Evolutionary conservation across 2,329 filamentous ascomycete species (phyloP).

Genomic region (Tetracladium maxilliforme): DNA sequence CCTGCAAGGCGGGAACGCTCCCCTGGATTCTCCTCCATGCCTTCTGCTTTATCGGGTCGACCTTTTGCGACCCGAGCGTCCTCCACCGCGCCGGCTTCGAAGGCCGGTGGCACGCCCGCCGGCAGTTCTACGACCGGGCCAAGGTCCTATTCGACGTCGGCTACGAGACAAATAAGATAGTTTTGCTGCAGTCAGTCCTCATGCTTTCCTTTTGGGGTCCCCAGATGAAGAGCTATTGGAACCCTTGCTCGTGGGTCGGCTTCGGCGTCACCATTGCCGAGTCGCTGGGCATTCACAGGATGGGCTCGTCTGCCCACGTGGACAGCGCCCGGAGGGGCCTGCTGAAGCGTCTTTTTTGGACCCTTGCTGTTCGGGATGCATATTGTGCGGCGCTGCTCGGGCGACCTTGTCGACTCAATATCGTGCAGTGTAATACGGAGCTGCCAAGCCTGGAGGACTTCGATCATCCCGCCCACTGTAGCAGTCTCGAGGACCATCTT

Average conservation of each 20-base stretch:
- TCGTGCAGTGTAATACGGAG: slow-evolving; percentile 3
- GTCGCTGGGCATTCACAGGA: slow-evolving; percentile 3
- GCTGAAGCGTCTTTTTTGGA: slow-evolving; percentile 3
- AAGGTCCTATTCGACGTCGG: slow-evolving; percentile 4
- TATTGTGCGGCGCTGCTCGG: slow-evolving; percentile 3
- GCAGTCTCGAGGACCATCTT: slow-evolving; percentile 2
- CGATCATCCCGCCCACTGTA: too few relatives aligned
- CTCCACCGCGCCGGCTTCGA: slow-evolving; percentile 4
- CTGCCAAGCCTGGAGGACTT: slow-evolving; percentile 1
- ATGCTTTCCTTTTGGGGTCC: slow-evolving; percentile 4
- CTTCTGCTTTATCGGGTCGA: slow-evolving; percentile 4
- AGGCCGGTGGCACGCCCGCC: slow-evolving; percentile 4
- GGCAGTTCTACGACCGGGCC: slow-evolving; percentile 4
- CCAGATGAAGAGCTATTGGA: slow-evolving; percentile 4
- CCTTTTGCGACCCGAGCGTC: slow-evolving; percentile 3
- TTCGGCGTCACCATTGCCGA: slow-evolving; percentile 4
- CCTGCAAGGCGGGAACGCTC: slow-evolving; percentile 3
- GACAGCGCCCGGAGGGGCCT: slow-evolving; percentile 3
- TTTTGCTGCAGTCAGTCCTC: slow-evolving; percentile 3
- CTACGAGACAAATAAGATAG: slow-evolving; percentile 4
- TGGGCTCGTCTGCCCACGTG: slow-evolving; percentile 2
- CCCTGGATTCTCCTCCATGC: slow-evolving; percentile 4
- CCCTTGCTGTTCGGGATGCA: slow-evolving; percentile 3
- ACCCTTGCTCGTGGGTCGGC: slow-evolving; percentile 4
- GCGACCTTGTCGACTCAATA: slow-evolving; percentile 4